phyloP scores from a whole-genome alignment of 2,329 filamentous ascomycete species.

The Sarocladium strictum region DNA sequence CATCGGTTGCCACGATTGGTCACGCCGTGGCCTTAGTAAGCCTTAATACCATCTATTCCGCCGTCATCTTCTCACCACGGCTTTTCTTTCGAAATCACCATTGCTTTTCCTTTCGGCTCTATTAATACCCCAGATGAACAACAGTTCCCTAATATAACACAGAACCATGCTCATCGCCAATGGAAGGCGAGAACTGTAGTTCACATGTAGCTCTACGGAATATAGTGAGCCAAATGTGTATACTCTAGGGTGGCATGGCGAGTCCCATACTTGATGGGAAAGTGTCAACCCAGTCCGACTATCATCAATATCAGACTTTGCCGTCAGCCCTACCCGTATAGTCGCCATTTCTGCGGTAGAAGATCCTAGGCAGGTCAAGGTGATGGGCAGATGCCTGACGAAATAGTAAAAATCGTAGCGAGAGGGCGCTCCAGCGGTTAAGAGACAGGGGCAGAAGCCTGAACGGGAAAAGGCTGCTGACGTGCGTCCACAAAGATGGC shows the following conservation, averaged over 20 bases:
- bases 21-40: not conserved
- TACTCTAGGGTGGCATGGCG: not conserved
- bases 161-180: too few species aligned
- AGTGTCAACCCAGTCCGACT: not conserved
- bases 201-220: not conserved
- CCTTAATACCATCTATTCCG: not conserved
- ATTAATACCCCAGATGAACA: too few species aligned
- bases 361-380: not conserved
- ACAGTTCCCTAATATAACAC: too few species aligned
- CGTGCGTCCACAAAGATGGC: not conserved
- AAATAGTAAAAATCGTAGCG: not conserved
- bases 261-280: not conserved
- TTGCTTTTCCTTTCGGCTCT: too few species aligned
- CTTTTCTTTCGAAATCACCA: too few species aligned
- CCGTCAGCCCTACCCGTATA: constrained; percentile 1
- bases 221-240: not conserved
- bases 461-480: not conserved
- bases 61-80: too few species aligned
- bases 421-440: not conserved
- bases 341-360: not conserved
- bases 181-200: not conserved
- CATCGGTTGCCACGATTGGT: not conserved
- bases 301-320: not conserved
- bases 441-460: not conserved
- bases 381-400: not conserved